A percentile compares a stretch with the other conserved stretches of the same genome.
Conservation (phyloP, 345 rosid genomes). For the Salix dunnii region DNA sequence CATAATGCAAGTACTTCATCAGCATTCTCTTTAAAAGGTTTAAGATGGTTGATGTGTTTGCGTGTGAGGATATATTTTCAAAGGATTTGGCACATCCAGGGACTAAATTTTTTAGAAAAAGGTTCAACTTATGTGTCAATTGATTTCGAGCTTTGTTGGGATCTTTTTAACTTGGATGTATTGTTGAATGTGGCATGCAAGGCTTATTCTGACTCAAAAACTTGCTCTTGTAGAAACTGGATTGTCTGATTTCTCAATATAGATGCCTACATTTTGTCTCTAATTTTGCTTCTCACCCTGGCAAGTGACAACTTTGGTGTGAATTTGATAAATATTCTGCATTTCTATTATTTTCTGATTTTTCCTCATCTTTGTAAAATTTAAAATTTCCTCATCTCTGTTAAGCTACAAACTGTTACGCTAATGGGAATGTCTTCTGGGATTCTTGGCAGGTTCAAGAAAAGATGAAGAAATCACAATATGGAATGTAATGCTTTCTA, state of each 20-base stretch:
- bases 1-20: not conserved
- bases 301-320: not conserved
- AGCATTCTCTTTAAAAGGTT: not conserved
- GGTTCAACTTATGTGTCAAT: not conserved
- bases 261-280: not conserved
- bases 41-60: not conserved
- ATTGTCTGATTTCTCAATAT: not conserved
- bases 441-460: slow-evolving; percentile 32
- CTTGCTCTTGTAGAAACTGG: not conserved
- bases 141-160: not conserved
- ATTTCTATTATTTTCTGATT: not conserved
- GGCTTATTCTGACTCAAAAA: not conserved
- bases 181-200: not conserved
- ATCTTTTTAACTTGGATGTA: not conserved
- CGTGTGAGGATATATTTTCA: not conserved
- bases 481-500: not conserved
- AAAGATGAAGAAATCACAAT: slow-evolving; percentile 22
- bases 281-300: not conserved
- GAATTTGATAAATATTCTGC: not conserved
- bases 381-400: not conserved
- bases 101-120: not conserved
- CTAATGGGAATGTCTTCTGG: not conserved
- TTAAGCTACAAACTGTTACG: not conserved
- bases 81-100: not conserved
- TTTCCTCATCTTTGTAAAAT: not conserved